A percentile compares a stretch with the other conserved stretches of the same genome.
Evolutionary conservation across 345 rosid species (phyloP).

Genomic region (Eucalyptus albens): DNA sequence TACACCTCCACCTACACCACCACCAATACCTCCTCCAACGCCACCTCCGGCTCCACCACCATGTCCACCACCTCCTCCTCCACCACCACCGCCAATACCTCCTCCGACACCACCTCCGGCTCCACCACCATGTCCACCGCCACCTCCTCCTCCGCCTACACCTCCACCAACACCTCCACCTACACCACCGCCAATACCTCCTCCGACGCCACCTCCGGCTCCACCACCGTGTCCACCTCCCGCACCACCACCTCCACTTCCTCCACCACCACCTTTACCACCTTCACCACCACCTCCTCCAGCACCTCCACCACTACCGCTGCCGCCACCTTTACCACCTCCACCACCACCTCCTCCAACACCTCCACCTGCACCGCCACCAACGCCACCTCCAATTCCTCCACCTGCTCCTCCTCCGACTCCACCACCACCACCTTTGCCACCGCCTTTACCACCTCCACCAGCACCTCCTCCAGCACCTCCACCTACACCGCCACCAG

Average conservation of each 20-base stretch:
- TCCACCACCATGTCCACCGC: neutral
- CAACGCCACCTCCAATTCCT: neutral
- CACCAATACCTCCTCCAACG: neutral
- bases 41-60: constrained; percentile 12
- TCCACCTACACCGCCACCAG: neutral
- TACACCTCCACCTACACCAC: neutral
- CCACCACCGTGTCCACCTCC: neutral
- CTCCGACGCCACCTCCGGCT: neutral
- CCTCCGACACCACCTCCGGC: neutral
- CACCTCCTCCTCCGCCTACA: neutral
- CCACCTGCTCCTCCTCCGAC: neutral
- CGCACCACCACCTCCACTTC: neutral
- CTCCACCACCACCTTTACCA: neutral
- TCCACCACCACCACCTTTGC: neutral
- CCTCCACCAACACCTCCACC: neutral
- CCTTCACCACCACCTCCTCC: neutral
- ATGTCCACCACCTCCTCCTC: neutral
- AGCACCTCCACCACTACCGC: neutral
- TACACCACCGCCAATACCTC: neutral
- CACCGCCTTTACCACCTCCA: neutral
- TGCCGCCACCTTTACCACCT: neutral
- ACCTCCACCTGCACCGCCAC: neutral
- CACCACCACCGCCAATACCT: neutral
- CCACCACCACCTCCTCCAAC: neutral
- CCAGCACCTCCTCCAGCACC: neutral